A percentile compares a stretch with the other conserved stretches of the same genome.
Evolutionary conservation across 768 basidiomycete species (phyloP).

Genomic region (Boletus pseudo-olivaceus): DNA sequence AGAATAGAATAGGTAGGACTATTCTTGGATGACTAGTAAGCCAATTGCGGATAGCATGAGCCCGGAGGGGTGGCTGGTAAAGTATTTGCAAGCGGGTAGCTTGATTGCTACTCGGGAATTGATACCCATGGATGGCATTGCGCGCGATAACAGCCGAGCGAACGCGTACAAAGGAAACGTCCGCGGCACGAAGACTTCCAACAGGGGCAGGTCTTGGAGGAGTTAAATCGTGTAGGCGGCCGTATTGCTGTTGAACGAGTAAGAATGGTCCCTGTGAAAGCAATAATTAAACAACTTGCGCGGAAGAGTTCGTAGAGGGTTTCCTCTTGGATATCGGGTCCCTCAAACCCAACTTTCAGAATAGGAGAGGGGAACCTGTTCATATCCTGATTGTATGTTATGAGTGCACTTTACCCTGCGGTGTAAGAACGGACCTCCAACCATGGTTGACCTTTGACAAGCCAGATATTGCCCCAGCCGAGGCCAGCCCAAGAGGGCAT

Average conservation of each 20-base stretch:
- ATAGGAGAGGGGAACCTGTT: slow-evolving; percentile 71
- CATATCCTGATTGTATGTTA: slow-evolving; percentile 61
- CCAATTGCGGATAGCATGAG: slow-evolving; percentile 72
- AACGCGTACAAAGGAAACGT: slow-evolving; percentile 56
- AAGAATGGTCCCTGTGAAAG: neutral
- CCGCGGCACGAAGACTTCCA: slow-evolving; percentile 63
- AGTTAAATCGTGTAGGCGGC: slow-evolving; percentile 66
- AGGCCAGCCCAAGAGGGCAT: slow-evolving; percentile 63
- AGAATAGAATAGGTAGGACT: slow-evolving; percentile 74
- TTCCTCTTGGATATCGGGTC: slow-evolving; percentile 83
- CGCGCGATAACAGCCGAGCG: slow-evolving; percentile 78
- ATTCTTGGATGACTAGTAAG: slow-evolving; percentile 83
- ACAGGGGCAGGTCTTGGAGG: slow-evolving; percentile 59
- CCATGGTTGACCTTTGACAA: slow-evolving; percentile 79
- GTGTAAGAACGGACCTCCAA: slow-evolving; percentile 53
- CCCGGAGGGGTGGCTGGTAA: slow-evolving; percentile 64
- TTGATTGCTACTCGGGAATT: slow-evolving; percentile 29
- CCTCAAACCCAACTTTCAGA: slow-evolving; percentile 80
- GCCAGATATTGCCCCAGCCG: slow-evolving; percentile 53
- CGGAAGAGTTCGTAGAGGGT: slow-evolving; percentile 72
- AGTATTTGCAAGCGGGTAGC: slow-evolving; percentile 48
- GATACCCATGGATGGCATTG: slow-evolving; percentile 71
- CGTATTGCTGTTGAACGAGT: slow-evolving; percentile 60
- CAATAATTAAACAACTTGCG: slow-evolving; percentile 40
- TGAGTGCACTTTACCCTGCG: neutral